Base-by-base conservation (phyloP, 495 filamentous ascomycete genomes). In the Aspergillus cavernicola region DNA sequence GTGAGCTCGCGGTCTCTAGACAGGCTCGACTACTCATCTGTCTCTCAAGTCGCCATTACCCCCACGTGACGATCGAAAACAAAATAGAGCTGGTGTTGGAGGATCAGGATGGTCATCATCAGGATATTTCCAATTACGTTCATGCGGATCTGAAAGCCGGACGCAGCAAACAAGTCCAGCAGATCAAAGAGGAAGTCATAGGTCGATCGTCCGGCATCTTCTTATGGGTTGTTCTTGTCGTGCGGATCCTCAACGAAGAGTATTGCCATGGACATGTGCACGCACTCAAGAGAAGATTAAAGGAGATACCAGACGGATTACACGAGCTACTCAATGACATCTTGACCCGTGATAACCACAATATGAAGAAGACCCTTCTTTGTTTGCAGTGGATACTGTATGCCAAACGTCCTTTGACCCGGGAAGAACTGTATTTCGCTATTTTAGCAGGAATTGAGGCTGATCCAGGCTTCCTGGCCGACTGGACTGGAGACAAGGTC, bases 21-120 rank as follows among this genome's bases (percentile, higher is more conserved):
- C 43, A 48, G 6, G 53, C 40, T 26, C 10, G 35, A 1, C 57
- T 71, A 18, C 19, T 47, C 4, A 32, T 77, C 18, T 75, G 69
- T 31, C 68, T 81, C 41, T 76, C 79, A 0, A 80, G 78, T 57
- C 64, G 78, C 0, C 74, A 78, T 53, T 80, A 79, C 49, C 78
- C 78, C 0, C 46, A 74, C 29, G 72, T 82, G 33, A 57, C 54
- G 0, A 66, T 75, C 7, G 15, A 56, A 4, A 60, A 64, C 20
- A 65, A 69, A 5, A 39, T 69, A 4, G 37, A 55, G 22, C 26
- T 69, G 19, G 56, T 64, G 15, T 49, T 70, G 31, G 59, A 67
- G 47, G 23, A 60, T 61, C 50, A 69, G 20, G 12, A 52, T 28
- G 62, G 61, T 2, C 68, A 71, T 44, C 2, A 22, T 1, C 13